These are phyloP conservation scores for Taphrina wiesneri DNA, from an alignment of 1,139 yeast species.

Conservation along the genomic window DNA sequence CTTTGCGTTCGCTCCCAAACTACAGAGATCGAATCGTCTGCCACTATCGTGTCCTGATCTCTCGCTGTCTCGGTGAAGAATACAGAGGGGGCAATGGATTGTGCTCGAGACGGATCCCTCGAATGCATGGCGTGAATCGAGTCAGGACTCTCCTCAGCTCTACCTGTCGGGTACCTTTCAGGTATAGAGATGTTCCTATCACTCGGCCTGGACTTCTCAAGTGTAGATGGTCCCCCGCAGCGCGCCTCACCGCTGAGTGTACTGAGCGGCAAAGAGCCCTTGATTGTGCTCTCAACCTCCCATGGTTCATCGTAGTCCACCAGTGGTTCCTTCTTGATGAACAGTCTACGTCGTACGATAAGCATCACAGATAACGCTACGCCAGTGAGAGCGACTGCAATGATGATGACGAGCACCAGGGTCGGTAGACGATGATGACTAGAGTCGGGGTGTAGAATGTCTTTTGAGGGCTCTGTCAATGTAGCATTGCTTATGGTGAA, in stretches of 20 bases:
- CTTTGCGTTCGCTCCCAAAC: not conserved
- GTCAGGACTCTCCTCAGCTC: not conserved
- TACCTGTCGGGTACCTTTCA: too few species aligned
- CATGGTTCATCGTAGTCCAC: not conserved
- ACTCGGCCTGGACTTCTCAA: not conserved
- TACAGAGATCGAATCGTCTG: conserved; percentile 5
- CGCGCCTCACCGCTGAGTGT: not conserved
- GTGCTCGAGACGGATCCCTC: not conserved
- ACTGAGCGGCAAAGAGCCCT: not conserved
- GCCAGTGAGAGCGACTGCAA: not conserved
- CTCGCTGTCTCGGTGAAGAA: not conserved
- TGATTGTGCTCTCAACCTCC: not conserved
- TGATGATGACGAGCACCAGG: not conserved
- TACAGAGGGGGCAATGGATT: not conserved
- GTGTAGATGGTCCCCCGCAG: not conserved
- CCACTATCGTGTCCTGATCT: not conserved
- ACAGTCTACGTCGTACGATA: not conserved
- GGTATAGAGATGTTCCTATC: too few species aligned
- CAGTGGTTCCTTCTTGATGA: not conserved
- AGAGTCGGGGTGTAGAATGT: not conserved
- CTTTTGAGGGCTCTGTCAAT: not conserved
- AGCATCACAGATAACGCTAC: not conserved
- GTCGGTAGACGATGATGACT: conserved; percentile 10
- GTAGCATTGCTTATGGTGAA: not conserved
- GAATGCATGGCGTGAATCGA: not conserved